phyloP scores from a whole-genome alignment of 768 basidiomycete species.

The Arthromyces matolae region DNA sequence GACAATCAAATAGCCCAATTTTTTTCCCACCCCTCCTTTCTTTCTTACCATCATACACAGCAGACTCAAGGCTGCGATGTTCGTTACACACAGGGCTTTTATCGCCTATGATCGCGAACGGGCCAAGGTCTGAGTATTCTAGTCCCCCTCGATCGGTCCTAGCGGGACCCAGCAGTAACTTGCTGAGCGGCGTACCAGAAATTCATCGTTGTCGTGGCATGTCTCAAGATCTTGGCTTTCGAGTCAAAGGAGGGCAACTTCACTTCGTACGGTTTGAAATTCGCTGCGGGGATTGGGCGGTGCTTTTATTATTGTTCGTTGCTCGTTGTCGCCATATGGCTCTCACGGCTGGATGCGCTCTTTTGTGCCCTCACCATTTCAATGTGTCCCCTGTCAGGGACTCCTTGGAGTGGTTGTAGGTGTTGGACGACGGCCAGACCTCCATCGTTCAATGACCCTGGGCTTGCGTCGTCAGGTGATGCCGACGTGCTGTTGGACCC shows the following conservation, averaged over 20 bases:
- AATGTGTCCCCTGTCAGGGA: not conserved
- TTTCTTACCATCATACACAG: constrained; percentile 13
- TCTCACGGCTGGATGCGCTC: constrained; percentile 16
- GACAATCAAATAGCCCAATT: not conserved
- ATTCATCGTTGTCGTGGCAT: constrained; percentile 33
- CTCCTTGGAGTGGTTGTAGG: not conserved
- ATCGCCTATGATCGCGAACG: constrained; percentile 51
- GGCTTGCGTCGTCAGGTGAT: not conserved
- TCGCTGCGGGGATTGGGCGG: constrained; percentile 56
- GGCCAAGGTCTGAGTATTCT: constrained; percentile 80
- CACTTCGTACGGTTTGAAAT: constrained; percentile 43
- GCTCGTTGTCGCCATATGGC: constrained; percentile 5
- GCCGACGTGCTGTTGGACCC: not conserved
- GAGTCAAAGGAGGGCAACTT: constrained; percentile 33
- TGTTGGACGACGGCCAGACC: not conserved
- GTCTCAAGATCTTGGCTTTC: constrained; percentile 40
- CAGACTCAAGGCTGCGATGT: constrained; percentile 64
- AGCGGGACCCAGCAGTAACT: constrained; percentile 57
- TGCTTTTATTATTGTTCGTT: constrained; percentile 1
- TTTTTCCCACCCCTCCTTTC: not conserved
- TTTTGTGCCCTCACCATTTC: constrained; percentile 10
- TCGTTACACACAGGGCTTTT: constrained; percentile 51
- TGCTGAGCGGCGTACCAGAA: constrained; percentile 67
- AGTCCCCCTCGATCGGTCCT: constrained; percentile 62
- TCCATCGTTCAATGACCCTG: not conserved